Evolutionary conservation across 2,329 filamentous ascomycete species (phyloP).

Genomic region (Fusarium anguioides): DNA sequence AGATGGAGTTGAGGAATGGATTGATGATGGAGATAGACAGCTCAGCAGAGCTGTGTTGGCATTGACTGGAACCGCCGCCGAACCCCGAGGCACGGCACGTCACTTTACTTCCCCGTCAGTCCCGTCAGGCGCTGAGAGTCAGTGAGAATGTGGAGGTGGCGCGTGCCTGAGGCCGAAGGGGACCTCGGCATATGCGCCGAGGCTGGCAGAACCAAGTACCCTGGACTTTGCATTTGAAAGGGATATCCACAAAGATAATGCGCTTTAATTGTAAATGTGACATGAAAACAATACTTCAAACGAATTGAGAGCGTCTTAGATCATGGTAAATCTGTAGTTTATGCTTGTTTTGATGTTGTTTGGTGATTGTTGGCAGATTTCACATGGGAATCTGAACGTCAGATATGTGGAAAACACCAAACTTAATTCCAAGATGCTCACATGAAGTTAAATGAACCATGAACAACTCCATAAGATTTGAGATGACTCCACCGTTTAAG

Average conservation of each 20-base stretch:
- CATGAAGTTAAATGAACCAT: too few relatives aligned
- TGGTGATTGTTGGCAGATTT: background rate
- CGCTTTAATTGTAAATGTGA: background rate
- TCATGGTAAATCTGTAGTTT: rapidly evolving
- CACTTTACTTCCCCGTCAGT: too few relatives aligned
- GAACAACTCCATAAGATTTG: background rate
- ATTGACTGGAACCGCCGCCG: constrained; percentile 6
- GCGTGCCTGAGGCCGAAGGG: constrained; percentile 39
- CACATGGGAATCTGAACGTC: background rate
- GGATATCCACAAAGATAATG: background rate
- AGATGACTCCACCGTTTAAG: too few relatives aligned
- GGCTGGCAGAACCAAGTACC: constrained; percentile 16
- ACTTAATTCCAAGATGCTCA: too few relatives aligned
- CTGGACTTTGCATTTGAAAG: constrained; percentile 18
- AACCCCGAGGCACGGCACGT: constrained; percentile 45
- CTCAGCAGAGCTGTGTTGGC: constrained; percentile 10
- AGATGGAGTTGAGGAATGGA: constrained; percentile 11
- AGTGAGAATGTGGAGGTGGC: constrained; percentile 34
- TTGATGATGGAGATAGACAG: constrained; percentile 9
- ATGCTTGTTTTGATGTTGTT: background rate
- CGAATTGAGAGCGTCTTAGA: background rate
- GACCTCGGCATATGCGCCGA: constrained; percentile 26
- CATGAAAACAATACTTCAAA: background rate
- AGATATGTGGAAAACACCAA: background rate
- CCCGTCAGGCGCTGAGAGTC: background rate